phyloP scores from a whole-genome alignment of 257 asterid species.

The Lycium ferocissimum region DNA sequence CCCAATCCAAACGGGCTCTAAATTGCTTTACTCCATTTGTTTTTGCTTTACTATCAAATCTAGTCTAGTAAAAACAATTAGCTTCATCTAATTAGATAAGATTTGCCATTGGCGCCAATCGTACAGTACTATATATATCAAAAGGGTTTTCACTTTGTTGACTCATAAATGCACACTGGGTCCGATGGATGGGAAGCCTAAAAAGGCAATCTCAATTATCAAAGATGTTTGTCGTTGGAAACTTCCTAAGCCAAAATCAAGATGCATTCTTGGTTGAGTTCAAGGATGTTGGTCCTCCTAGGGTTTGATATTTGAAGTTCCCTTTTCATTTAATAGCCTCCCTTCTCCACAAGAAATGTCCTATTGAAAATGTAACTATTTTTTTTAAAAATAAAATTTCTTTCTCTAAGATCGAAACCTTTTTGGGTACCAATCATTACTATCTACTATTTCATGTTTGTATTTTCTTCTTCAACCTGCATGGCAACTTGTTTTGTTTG shows the following conservation, averaged over 20 bases:
- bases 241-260: neutral
- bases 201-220: constrained; percentile 28
- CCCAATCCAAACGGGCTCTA: too few relatives aligned
- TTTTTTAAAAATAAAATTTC: neutral
- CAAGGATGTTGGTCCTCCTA: constrained; percentile 32
- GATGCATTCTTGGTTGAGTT: constrained; percentile 20
- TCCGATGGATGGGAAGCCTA: neutral
- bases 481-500: constrained; percentile 5
- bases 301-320: neutral
- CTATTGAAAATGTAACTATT: neutral
- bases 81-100: too few relatives aligned
- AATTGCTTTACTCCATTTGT: too few relatives aligned
- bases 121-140: too few relatives aligned
- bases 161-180: too few relatives aligned
- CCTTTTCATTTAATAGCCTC: neutral
- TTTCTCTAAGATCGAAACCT: neutral
- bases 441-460: neutral
- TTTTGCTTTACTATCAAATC: too few relatives aligned
- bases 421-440: neutral
- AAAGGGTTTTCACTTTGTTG: too few relatives aligned
- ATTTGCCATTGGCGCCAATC: too few relatives aligned
- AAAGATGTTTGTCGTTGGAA: constrained; percentile 37
- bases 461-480: neutral
- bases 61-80: too few relatives aligned
- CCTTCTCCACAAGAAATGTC: constrained; percentile 7